Percentiles rank a stretch among this genome's conserved stretches.
Evolutionary conservation across 2,329 filamentous ascomycete genomes (phyloP).

Genomic region (Ascomycota sp.): DNA sequence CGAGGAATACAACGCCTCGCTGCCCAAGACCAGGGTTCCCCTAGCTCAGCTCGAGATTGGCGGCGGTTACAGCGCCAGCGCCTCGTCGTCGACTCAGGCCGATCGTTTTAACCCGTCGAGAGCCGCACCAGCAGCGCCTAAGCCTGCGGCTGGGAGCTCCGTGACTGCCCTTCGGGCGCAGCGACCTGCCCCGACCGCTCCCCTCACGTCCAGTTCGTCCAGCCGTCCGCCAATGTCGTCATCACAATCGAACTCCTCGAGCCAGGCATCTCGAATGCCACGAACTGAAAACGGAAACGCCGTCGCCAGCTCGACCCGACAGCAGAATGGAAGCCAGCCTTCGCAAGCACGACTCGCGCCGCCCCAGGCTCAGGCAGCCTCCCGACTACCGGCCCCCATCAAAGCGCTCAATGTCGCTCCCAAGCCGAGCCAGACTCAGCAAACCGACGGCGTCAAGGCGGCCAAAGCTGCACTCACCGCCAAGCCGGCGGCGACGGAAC

Average conservation of each 20-base stretch:
- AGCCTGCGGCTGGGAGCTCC: conserved; percentile 33
- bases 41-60: conserved; percentile 81
- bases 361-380: conserved; percentile 22
- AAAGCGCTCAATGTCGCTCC: conserved; percentile 62
- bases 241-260: conserved; percentile 29
- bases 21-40: conserved; percentile 63
- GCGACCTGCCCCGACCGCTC: conserved; percentile 62
- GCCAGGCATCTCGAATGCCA: conserved; percentile 22
- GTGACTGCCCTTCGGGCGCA: conserved; percentile 43
- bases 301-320: conserved; percentile 32
- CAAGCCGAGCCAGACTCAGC: conserved; percentile 32
- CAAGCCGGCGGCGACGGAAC: conserved; percentile 51
- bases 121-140: conserved; percentile 65
- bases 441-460: conserved; percentile 57
- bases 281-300: conserved; percentile 26
- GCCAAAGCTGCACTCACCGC: conserved; percentile 77
- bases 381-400: conserved; percentile 39
- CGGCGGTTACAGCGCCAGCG: conserved; percentile 36
- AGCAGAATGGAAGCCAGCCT: conserved; percentile 32
- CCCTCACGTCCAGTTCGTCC: conserved; percentile 16
- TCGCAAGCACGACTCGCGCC: conserved; percentile 25
- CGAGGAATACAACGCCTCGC: conserved; percentile 74
- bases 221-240: conserved; percentile 25
- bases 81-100: conserved; percentile 17
- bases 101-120: conserved; percentile 72